Evolutionary conservation across 2,329 filamentous ascomycete genomes (phyloP).

Genomic region (Diaporthe eres): DNA sequence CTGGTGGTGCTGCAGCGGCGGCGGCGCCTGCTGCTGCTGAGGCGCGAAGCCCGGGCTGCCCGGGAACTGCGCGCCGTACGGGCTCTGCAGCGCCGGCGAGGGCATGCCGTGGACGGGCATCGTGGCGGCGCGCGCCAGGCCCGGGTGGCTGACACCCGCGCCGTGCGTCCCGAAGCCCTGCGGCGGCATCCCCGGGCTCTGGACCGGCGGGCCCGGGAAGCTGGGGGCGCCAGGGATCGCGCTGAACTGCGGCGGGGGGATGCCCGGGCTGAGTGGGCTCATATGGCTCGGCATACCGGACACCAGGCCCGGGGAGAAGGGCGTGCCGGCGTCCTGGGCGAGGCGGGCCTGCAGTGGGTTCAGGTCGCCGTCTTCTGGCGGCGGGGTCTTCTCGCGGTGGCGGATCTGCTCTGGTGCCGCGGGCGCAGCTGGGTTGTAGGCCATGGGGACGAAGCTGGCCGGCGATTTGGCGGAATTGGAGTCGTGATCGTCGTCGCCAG

Average conservation of each 20-base stretch:
- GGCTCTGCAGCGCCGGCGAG: constrained; percentile 57
- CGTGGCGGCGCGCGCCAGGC: constrained; percentile 62
- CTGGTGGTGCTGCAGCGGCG: constrained; percentile 48
- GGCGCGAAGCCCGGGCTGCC: constrained; percentile 60
- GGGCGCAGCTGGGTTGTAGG: constrained; percentile 85
- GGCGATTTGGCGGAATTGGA: constrained; percentile 44
- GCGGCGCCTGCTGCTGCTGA: constrained; percentile 49
- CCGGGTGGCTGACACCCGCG: constrained; percentile 54
- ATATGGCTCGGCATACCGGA: constrained; percentile 58
- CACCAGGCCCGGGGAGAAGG: constrained; percentile 65
- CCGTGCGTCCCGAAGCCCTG: constrained; percentile 56
- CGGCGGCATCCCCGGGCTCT: constrained; percentile 57
- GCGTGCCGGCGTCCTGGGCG: constrained; percentile 66
- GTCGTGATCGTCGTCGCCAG: constrained; percentile 49
- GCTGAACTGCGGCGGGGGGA: constrained; percentile 54
- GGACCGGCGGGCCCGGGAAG: constrained; percentile 58
- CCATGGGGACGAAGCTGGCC: constrained; percentile 73
- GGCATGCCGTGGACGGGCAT: constrained; percentile 61
- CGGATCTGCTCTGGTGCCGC: constrained; percentile 79
- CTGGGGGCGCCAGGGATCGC: constrained; percentile 55
- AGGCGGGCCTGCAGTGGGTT: constrained; percentile 72
- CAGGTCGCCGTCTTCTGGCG: constrained; percentile 75
- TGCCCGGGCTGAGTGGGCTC: constrained; percentile 56
- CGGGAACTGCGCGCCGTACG: constrained; percentile 61
- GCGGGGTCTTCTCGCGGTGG: constrained; percentile 85